A percentile compares a stretch with the other conserved stretches of the same genome.
Conservation (phyloP, 2,329 filamentous ascomycete species). For the Talaromyces marneffei region DNA sequence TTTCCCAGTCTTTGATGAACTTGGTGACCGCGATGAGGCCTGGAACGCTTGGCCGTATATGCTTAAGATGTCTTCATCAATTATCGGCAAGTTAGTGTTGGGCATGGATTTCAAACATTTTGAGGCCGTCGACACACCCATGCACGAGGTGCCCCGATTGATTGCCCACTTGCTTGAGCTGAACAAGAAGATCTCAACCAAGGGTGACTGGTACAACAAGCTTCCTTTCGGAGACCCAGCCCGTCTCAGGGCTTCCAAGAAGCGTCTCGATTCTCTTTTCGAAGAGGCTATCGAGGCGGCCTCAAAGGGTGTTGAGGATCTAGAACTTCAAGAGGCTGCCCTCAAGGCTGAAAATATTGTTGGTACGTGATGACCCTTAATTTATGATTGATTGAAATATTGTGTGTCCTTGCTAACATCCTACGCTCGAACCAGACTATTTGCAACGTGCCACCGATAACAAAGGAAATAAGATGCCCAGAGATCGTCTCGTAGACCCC, state of each 20-base stretch:
- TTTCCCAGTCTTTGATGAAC: constrained; percentile 43
- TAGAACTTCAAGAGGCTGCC: constrained; percentile 42
- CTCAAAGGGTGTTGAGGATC: constrained; percentile 18
- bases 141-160: constrained; percentile 47
- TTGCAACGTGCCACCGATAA: neutral
- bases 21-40: constrained; percentile 43
- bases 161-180: constrained; percentile 50
- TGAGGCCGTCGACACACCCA: constrained; percentile 37
- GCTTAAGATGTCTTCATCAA: constrained; percentile 43
- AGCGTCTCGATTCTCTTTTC: neutral
- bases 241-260: neutral
- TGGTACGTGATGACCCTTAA: constrained; percentile 23
- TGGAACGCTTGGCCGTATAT: constrained; percentile 49
- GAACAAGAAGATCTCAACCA: constrained; percentile 54
- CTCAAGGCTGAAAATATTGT: constrained; percentile 33
- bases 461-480: constrained; percentile 5
- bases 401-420: neutral
- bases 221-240: constrained; percentile 52
- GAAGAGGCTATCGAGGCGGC: constrained; percentile 14
- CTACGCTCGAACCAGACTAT: constrained; percentile 21
- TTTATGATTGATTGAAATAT: neutral
- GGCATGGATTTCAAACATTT: constrained; percentile 45
- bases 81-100: constrained; percentile 42
- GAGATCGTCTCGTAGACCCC: neutral
- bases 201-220: constrained; percentile 51